These are phyloP conservation scores for Yamadazyma mexicana DNA, from an alignment of 1,139 yeast genomes.

Conservation along the genomic window DNA sequence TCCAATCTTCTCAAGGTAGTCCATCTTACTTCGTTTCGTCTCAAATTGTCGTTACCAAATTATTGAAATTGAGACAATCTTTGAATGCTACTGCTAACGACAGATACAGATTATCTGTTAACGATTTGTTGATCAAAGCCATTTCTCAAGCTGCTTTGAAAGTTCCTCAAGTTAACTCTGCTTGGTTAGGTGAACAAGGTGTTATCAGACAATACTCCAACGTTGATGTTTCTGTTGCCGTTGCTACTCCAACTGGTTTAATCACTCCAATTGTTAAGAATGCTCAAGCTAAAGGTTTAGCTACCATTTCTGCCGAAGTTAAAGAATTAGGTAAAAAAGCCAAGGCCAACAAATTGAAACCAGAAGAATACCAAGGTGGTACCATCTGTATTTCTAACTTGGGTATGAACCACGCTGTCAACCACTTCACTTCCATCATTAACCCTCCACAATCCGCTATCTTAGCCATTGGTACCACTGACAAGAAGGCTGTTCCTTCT, in stretches of 20 bases:
- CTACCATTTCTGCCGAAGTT: slow-evolving; percentile 74
- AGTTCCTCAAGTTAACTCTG: slow-evolving; percentile 92
- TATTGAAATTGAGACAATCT: slow-evolving; percentile 88
- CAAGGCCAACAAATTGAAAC: slow-evolving; percentile 84
- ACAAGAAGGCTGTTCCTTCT: slow-evolving; percentile 92
- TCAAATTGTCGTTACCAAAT: slow-evolving; percentile 79
- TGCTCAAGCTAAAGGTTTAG: slow-evolving; percentile 85
- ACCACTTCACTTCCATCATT: slow-evolving; percentile 89
- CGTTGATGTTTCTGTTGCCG: slow-evolving; percentile 98
- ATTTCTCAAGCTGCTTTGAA: slow-evolving; percentile 84
- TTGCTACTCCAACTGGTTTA: slow-evolving; percentile 95
- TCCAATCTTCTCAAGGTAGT: slow-evolving; percentile 79
- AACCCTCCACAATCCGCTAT: slow-evolving; percentile 98
- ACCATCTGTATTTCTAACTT: slow-evolving; percentile 96
- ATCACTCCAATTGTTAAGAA: slow-evolving; percentile 92
- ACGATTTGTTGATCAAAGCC: slow-evolving; percentile 93
- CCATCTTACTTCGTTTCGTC: slow-evolving; percentile 95
- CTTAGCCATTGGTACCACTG: slow-evolving; percentile 90
- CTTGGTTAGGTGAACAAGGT: slow-evolving; percentile 88
- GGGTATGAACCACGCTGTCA: slow-evolving; percentile 97
- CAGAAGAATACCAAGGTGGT: slow-evolving; percentile 99
- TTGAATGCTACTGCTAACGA: slow-evolving; percentile 85
- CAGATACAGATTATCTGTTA: slow-evolving; percentile 87
- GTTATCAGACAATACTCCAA: slow-evolving; percentile 88
- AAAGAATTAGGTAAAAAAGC: slow-evolving; percentile 97